Evolutionary conservation across 1,284 basidiomycete genomes (phyloP), one percentile per base, ranked within the genome.

Genomic region (Butyriboletus appendiculatus): DNA sequence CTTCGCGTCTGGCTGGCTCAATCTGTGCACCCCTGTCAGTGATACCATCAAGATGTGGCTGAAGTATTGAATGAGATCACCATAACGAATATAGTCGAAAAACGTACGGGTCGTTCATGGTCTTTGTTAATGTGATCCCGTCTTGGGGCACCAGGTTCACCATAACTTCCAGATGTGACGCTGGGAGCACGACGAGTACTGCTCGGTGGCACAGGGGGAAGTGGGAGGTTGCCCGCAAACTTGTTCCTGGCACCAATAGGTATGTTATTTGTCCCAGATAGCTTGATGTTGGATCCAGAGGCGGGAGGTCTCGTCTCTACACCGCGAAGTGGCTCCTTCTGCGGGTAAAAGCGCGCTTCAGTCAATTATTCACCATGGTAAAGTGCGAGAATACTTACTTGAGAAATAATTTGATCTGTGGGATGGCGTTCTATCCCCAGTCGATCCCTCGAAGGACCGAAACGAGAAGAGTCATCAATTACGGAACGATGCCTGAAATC

Each of bases 221-320:
- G 44, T 5, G 52, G 46, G 2, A 40, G 30, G 6, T 50, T 63
- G 14, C 42, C 22, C 6, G 55, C 16, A 50, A 69, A 62, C n/a
- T 67, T 73, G 38, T 55, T 61, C 40, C 60, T 59, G 12, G 51
- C 50, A 16, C 70, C 69, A 28, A 70, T 68, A 16, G 68, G 68
- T 50, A 54, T 60, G 32, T 60, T 73, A 49, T 73, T 70, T 24
- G 68, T 73, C 15, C 71, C 68, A 5, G 72, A 70, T 11, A 72
- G 28, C 26, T 69, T 72, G 26, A 68, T n/a, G 12, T 54, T 67
- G 15, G 59, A 56, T 34, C 56, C 67, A 24, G 53, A 39, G 15
- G 46, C 50, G 4, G 42, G 50, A 5, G 51, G 45, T 34, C 67
- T 62, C n/a, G 48, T 44, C 30, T 68, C 69, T 38, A 34, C 18